Conservation (phyloP, 2,329 filamentous ascomycete genomes). For the Cytospora schulzeri region DNA sequence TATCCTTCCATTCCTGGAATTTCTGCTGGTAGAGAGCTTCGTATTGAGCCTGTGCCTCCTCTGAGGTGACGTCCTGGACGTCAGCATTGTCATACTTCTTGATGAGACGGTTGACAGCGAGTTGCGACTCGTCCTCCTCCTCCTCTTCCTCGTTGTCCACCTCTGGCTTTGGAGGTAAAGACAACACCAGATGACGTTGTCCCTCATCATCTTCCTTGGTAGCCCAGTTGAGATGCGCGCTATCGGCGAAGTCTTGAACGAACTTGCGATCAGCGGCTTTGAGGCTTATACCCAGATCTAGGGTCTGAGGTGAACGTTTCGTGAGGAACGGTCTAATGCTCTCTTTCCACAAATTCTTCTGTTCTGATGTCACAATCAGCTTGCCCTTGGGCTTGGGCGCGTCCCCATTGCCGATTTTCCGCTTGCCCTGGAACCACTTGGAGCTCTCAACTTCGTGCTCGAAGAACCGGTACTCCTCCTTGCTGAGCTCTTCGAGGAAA, state of each 20-base stretch:
- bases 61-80: constrained; percentile 75
- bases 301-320: constrained; percentile 62
- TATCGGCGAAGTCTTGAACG: constrained; percentile 79
- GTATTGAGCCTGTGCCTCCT: constrained; percentile 77
- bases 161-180: constrained; percentile 47
- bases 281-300: constrained; percentile 74
- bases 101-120: constrained; percentile 82
- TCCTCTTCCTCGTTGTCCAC: constrained; percentile 63
- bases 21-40: constrained; percentile 87
- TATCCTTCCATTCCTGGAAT: constrained; percentile 90
- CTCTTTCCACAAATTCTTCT: constrained; percentile 80
- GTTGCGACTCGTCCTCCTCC: constrained; percentile 77
- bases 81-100: constrained; percentile 90
- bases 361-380: constrained; percentile 73
- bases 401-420: constrained; percentile 69
- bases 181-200: constrained; percentile 53
- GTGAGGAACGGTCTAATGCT: constrained; percentile 81
- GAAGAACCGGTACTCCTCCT: constrained; percentile 91
- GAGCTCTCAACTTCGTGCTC: constrained; percentile 87
- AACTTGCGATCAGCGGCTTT: constrained; percentile 90
- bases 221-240: constrained; percentile 58
- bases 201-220: constrained; percentile 60
- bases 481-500: constrained; percentile 80
- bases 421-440: constrained; percentile 89
- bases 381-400: constrained; percentile 57